Evolutionary conservation across 129 eudicot species (phyloP).

Genomic region (Tanacetum coccineum): DNA sequence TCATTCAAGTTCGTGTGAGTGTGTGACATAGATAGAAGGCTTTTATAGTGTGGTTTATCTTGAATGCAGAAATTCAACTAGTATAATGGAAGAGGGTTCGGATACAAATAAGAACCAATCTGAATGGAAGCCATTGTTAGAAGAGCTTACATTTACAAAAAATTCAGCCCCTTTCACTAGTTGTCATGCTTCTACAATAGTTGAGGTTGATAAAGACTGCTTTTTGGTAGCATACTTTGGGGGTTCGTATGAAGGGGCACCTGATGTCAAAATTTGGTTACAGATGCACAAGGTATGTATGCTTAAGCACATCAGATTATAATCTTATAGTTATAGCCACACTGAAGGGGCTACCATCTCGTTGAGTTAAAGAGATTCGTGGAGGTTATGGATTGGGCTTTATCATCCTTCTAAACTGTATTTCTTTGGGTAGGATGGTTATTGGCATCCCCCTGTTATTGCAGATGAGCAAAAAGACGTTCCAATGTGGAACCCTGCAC

Average conservation of each 20-base stretch:
- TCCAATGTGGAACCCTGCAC: constrained; percentile 98
- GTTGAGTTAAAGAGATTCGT: not conserved
- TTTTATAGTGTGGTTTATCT: not conserved
- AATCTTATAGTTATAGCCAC: too few species aligned
- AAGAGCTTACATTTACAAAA: constrained; percentile 69
- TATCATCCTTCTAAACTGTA: not conserved
- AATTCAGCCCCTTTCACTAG: constrained; percentile 76
- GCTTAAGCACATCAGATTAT: not conserved
- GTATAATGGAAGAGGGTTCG: constrained; percentile 13
- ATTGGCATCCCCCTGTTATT: constrained; percentile 66
- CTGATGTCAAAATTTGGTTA: constrained; percentile 91
- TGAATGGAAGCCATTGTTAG: constrained; percentile 50
- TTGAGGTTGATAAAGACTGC: constrained; percentile 78
- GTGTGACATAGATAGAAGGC: too few species aligned
- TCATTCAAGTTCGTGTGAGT: too few species aligned
- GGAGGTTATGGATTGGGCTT: not conserved
- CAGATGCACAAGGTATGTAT: constrained; percentile 66
- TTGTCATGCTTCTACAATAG: constrained; percentile 97
- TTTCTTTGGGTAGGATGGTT: constrained; percentile 57
- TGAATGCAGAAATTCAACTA: constrained; percentile 24
- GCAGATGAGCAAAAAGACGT: constrained; percentile 65
- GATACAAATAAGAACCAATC: constrained; percentile 25
- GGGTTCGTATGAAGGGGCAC: constrained; percentile 82
- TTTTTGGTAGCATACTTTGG: constrained; percentile 94
- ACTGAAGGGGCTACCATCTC: not conserved